Percentiles rank a stretch among this genome's conserved stretches.
These are phyloP conservation scores for Groenewaldozyma salmanticensis DNA, from an alignment of 805 yeast genomes.

Conservation along the genomic window DNA sequence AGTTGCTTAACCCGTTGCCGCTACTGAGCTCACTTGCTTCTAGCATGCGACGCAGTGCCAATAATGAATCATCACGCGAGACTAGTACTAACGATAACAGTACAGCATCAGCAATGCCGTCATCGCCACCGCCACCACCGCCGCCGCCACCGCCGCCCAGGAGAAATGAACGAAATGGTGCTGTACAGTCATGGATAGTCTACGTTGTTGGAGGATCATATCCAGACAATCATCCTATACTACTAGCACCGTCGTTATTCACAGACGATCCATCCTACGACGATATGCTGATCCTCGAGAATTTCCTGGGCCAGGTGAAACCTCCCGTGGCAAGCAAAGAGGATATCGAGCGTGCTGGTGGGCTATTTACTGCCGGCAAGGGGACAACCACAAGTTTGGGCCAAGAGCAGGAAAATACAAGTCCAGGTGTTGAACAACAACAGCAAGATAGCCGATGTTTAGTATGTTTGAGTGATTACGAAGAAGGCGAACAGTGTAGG, in stretches of 20 bases:
- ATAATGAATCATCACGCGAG: not conserved
- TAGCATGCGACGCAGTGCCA: too few relatives aligned
- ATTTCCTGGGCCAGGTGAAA: slow-evolving; percentile 38
- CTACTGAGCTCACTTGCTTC: too few relatives aligned
- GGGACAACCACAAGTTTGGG: not conserved
- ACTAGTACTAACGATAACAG: not conserved
- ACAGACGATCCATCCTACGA: slow-evolving; percentile 43
- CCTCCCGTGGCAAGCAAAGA: slow-evolving; percentile 35
- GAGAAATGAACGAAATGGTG: slow-evolving; percentile 14
- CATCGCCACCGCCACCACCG: too few relatives aligned
- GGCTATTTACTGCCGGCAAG: slow-evolving; percentile 24
- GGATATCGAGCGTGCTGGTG: slow-evolving; percentile 34
- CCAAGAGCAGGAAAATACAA: slow-evolving; percentile 10
- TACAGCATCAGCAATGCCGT: not conserved
- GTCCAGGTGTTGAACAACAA: not conserved
- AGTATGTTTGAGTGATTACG: slow-evolving; percentile 44
- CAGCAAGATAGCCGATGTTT: slow-evolving; percentile 32
- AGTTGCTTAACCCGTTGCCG: not conserved
- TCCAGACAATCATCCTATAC: slow-evolving; percentile 38
- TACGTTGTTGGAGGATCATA: slow-evolving; percentile 52
- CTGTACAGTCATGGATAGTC: slow-evolving; percentile 45
- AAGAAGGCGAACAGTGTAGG: slow-evolving; percentile 38
- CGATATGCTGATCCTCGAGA: slow-evolving; percentile 39
- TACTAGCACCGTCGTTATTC: slow-evolving; percentile 38
- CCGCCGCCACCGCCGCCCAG: not conserved